Conservation (phyloP, 345 rosid genomes). For the Citrus medica region DNA sequence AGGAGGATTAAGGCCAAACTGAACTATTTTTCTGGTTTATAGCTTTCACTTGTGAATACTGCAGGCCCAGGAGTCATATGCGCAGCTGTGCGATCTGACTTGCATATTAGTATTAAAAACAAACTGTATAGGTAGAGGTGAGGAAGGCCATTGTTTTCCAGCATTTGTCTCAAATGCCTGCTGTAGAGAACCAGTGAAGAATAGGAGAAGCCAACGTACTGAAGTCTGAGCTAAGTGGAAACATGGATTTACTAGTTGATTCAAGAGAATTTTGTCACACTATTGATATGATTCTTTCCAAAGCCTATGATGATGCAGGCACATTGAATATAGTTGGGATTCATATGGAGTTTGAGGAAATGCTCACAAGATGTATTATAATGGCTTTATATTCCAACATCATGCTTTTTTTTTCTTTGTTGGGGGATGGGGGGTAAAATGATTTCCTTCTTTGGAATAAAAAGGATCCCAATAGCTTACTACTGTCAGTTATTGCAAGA, state of each 20-base stretch:
- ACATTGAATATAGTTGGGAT: neutral
- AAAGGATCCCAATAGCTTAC: neutral
- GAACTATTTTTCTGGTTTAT: neutral
- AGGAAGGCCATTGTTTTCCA: slow-evolving; percentile 10
- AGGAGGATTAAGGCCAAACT: neutral
- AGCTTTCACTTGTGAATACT: neutral
- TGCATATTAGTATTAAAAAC: neutral
- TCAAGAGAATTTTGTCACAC: neutral
- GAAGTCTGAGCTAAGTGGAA: neutral
- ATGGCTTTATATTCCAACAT: neutral
- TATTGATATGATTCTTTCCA: neutral
- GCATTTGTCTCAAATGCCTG: slow-evolving; percentile 5
- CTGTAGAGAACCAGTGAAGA: neutral
- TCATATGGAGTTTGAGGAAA: neutral
- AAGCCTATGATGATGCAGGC: neutral
- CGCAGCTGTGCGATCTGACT: slow-evolving; percentile 32
- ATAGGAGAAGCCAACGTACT: neutral
- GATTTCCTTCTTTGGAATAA: neutral
- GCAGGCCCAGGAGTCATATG: slow-evolving; percentile 45
- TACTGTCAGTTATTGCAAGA: neutral
- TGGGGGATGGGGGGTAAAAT: too few relatives aligned
- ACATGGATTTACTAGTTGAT: neutral
- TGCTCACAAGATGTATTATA: neutral
- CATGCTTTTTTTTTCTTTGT: neutral
- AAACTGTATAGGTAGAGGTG: neutral